Percentiles rank a stretch among this genome's conserved stretches.
phyloP scores from a whole-genome alignment of 2,329 filamentous ascomycete species.

The Ramularia endophylla region DNA sequence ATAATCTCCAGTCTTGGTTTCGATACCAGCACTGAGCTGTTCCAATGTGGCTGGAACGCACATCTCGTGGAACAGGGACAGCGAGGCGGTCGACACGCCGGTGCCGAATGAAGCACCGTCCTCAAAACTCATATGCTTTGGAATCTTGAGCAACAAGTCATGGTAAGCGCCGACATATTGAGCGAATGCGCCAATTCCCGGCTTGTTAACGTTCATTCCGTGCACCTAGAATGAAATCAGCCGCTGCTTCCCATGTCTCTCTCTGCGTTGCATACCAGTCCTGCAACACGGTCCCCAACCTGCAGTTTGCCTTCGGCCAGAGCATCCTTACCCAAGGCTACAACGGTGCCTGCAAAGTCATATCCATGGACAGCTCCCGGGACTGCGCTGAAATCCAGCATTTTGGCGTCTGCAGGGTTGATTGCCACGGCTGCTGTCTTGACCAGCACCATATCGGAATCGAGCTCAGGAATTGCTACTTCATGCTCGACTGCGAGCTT shows the following conservation, averaged over 20 bases:
- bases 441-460: conserved; percentile 32
- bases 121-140: conserved; percentile 42
- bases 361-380: conserved; percentile 44
- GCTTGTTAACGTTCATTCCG: conserved; percentile 34
- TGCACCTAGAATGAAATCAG: background rate
- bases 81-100: conserved; percentile 44
- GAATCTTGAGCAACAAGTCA: conserved; percentile 40
- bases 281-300: conserved; percentile 46
- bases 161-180: conserved; percentile 47
- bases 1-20: conserved; percentile 29
- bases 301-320: conserved; percentile 33
- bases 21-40: conserved; percentile 34
- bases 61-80: conserved; percentile 37
- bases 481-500: too few species aligned
- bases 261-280: conserved; percentile 34
- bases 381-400: conserved; percentile 30
- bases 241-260: conserved; percentile 4
- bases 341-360: conserved; percentile 49
- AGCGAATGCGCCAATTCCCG: conserved; percentile 46
- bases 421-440: conserved; percentile 45
- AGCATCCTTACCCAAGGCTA: conserved; percentile 43
- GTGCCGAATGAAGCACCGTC: conserved; percentile 46
- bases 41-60: conserved; percentile 25
- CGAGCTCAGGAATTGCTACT: background rate
- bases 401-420: conserved; percentile 52